phyloP scores from a whole-genome alignment of 305 asterid genomes.

The Solanum hybrid region DNA sequence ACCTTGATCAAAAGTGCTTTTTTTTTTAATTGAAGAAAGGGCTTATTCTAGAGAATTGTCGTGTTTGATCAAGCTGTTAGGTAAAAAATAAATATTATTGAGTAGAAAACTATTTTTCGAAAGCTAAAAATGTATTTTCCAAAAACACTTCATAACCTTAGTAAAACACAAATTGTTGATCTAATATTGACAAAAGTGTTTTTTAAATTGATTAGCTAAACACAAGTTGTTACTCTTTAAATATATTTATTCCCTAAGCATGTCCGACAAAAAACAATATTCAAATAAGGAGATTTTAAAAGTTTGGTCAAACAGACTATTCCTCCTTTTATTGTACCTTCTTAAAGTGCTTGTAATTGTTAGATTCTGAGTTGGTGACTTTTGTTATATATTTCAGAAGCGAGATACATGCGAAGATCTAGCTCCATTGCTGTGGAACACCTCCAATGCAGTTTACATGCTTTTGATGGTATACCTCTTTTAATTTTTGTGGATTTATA shows the following conservation, averaged over 20 bases:
- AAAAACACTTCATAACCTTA: not conserved
- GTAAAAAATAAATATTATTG: not conserved
- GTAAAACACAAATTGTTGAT: not conserved
- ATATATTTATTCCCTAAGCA: not conserved
- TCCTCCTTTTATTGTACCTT: not conserved
- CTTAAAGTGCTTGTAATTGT: not conserved
- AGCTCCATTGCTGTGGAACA: not conserved
- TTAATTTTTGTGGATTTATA: not conserved
- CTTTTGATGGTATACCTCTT: not conserved
- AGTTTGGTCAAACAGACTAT: not conserved
- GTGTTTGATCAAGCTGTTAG: not conserved
- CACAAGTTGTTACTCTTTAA: not conserved
- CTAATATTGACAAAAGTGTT: not conserved
- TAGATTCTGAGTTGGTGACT: not conserved
- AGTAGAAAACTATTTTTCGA: not conserved
- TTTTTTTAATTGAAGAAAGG: not conserved
- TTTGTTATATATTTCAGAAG: not conserved
- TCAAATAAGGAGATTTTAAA: not conserved
- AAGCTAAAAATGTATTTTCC: not conserved
- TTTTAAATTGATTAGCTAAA: not conserved
- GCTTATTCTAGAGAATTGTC: not conserved
- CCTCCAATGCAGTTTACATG: not conserved
- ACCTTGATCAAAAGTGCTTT: not conserved
- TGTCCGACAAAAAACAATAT: not conserved
- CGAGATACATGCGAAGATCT: not conserved